These are phyloP conservation scores for Oryza brachyantha DNA, from an alignment of 176 grass and related monocot genomes.

Conservation along the genomic window DNA sequence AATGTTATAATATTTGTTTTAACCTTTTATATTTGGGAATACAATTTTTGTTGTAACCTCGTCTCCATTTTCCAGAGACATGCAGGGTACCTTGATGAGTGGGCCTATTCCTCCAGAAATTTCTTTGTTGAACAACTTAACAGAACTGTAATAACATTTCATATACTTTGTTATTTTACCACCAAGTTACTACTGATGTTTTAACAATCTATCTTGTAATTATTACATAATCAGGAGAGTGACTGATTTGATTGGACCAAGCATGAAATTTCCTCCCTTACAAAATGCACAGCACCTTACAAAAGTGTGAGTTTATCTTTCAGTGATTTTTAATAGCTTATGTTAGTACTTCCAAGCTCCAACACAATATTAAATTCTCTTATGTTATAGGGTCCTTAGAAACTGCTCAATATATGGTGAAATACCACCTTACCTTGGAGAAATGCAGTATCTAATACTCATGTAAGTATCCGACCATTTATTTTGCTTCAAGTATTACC, in stretches of 20 bases:
- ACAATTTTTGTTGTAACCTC: too few relatives aligned
- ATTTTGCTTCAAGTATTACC: constrained; percentile 11
- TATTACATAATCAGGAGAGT: constrained; percentile 60
- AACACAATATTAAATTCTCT: constrained; percentile 18
- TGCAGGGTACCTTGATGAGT: constrained; percentile 75
- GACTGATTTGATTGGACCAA: constrained; percentile 65
- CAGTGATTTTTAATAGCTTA: constrained; percentile 8
- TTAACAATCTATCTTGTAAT: constrained; percentile 7
- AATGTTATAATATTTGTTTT: background rate
- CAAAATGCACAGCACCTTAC: constrained; percentile 63
- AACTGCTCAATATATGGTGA: constrained; percentile 71
- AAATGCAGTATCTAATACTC: constrained; percentile 63
- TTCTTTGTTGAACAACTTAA: constrained; percentile 65
- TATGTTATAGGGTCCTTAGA: constrained; percentile 63
- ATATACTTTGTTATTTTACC: background rate
- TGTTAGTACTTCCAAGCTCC: background rate
- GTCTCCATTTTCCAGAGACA: constrained; percentile 51
- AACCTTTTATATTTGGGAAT: too few relatives aligned
- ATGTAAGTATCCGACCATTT: constrained; percentile 50
- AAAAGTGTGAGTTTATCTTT: constrained; percentile 62
- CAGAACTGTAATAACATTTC: constrained; percentile 63
- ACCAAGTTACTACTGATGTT: background rate
- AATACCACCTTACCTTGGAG: constrained; percentile 62
- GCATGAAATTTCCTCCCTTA: constrained; percentile 65
- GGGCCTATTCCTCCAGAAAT: constrained; percentile 72